Evolutionary conservation across 179 eudicot genomes (phyloP).

Genomic region (Beta corolliflora): DNA sequence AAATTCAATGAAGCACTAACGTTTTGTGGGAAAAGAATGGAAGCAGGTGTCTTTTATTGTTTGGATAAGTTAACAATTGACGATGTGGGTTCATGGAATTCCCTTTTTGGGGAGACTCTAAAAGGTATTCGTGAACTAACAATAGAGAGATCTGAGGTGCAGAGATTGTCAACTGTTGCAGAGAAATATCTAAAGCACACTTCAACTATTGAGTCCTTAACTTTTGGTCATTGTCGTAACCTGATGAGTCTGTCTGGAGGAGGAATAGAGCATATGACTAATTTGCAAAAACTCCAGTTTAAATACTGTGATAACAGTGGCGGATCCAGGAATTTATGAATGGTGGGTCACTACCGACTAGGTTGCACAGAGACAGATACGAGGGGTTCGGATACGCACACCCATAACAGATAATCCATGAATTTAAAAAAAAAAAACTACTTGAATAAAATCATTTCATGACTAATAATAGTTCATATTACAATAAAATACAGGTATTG

Average conservation of each 20-base stretch:
- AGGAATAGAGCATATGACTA: not conserved
- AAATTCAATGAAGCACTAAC: not conserved
- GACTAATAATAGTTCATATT: no score
- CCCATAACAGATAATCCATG: no score
- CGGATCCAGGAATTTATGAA: no score
- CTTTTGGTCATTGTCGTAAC: not conserved
- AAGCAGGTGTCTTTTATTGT: not conserved
- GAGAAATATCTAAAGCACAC: not conserved
- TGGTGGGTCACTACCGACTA: no score
- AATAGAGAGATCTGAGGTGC: not conserved
- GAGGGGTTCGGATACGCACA: no score
- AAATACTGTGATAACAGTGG: no score
- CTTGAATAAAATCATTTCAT: no score
- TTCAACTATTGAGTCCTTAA: not conserved
- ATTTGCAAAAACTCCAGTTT: not conserved
- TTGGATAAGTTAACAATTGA: not conserved
- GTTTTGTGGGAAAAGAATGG: no score
- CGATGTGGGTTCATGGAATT: not conserved
- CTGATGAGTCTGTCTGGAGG: constrained; percentile 5
- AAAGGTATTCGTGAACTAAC: not conserved
- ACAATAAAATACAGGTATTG: no score
- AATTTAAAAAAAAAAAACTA: no score
- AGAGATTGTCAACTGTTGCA: not conserved
- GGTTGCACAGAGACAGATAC: no score
- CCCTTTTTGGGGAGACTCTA: constrained; percentile 4